Conservation (phyloP, 352 stramenopile species). For the Pythium brachiatum region DNA sequence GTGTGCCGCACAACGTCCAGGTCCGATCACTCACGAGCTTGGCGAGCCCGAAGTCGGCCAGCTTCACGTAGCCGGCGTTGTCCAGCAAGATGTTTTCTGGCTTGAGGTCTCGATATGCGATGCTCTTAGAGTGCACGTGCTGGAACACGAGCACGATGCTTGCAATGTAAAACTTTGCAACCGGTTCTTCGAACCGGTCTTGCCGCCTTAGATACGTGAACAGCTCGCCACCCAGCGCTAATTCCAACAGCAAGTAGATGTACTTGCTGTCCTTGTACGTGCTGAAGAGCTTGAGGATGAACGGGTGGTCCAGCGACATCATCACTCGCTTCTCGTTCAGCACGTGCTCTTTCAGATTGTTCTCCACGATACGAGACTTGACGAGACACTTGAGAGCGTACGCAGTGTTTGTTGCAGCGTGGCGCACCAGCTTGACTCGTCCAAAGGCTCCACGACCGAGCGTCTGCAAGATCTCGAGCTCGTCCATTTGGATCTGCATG, state of each 20-base stretch:
- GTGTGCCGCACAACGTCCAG: conserved; percentile 91
- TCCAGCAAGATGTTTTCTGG: conserved; percentile 89
- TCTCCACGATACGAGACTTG: conserved; percentile 89
- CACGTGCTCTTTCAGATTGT: conserved; percentile 91
- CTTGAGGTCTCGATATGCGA: conserved; percentile 91
- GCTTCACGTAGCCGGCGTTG: conserved; percentile 85
- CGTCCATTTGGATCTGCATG: conserved; percentile 65
- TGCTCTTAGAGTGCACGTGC: conserved; percentile 88
- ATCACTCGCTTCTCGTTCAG: conserved; percentile 91
- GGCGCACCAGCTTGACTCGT: conserved; percentile 85
- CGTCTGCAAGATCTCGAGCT: conserved; percentile 75
- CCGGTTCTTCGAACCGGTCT: conserved; percentile 70
- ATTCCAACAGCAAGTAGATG: conserved; percentile 92
- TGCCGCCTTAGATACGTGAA: conserved; percentile 88
- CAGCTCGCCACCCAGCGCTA: conserved; percentile 89
- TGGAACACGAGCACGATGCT: conserved; percentile 90
- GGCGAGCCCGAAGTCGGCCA: conserved; percentile 91
- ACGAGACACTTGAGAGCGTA: conserved; percentile 93
- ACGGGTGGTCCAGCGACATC: conserved; percentile 85
- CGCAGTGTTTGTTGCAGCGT: conserved; percentile 55
- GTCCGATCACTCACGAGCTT: conserved; percentile 86
- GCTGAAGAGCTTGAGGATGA: conserved; percentile 89
- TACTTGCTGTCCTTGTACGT: conserved; percentile 90
- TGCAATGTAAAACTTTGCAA: conserved; percentile 86
- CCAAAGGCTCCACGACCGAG: conserved; percentile 87